These are phyloP conservation scores for Fusarium brevicatenulatum DNA, from an alignment of 2,329 filamentous ascomycete genomes.

Conservation along the genomic window DNA sequence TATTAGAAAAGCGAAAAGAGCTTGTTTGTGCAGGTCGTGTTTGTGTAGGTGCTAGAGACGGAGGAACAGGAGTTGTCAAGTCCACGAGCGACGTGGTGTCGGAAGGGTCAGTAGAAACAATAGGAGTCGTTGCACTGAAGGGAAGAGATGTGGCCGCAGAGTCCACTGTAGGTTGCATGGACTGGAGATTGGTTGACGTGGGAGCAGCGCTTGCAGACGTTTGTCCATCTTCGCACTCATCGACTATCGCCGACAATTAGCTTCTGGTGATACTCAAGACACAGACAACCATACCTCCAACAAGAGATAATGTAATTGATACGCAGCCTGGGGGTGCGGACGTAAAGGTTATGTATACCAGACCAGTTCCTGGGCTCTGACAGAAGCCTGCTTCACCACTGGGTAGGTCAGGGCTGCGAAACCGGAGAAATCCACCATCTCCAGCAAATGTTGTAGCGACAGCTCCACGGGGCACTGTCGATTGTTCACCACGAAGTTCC, in stretches of 20 bases:
- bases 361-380: not conserved
- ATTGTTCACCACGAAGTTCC: not conserved
- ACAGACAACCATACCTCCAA: not conserved
- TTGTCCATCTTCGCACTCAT: not conserved
- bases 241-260: not conserved
- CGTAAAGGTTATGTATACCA: not conserved
- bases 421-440: not conserved
- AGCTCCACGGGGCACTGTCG: not conserved
- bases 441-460: not conserved
- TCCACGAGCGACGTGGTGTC: not conserved
- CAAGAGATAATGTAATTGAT: not conserved
- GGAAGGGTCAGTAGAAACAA: too few relatives aligned
- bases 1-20: not conserved
- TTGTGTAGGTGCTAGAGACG: not conserved
- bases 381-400: not conserved
- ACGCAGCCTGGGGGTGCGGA: not conserved
- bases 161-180: not conserved
- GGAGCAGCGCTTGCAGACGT: not conserved
- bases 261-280: accelerated
- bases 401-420: not conserved
- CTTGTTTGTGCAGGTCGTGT: not conserved
- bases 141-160: accelerated
- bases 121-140: accelerated
- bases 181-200: not conserved
- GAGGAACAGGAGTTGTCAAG: not conserved